Evolutionary conservation across 495 filamentous ascomycete species (phyloP), one percentile per base, ranked within the genome.

Genomic region (Aspergillus olivimuriae): DNA sequence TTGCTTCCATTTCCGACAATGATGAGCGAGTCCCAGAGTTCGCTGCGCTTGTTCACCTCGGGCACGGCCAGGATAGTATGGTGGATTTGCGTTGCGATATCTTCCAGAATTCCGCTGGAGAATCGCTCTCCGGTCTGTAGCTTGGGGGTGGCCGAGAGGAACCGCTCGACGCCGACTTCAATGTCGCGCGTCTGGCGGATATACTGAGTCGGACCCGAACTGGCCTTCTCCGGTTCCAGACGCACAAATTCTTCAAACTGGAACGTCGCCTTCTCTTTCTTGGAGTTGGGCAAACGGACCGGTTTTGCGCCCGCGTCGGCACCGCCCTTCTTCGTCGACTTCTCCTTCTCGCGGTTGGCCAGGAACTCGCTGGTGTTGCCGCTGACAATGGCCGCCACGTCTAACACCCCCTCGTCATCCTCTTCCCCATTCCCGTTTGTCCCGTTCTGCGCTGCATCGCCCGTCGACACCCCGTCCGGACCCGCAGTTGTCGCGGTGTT

Each of bases 371-470:
- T 83, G 32, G 90, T 91, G 66, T 96, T 87, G 26, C 92, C 94
- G 46, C 84, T 89, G 16, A 98, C 89, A 51, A 98, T 94, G 46
- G 82, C 91, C 16, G 92, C 92, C 22, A 98, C 89, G 57, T 98
- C 89, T 11, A 97, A 69, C 3, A 92, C 86, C 2, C 92, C 92
- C 41, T 98, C 92, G 4, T 81, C 83, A 3, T 78, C 71, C n/a
- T 67, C 63, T 12, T 65, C 72, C 1, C 73, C 78, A 24, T 74
- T 68, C 6, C 60, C 56, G 24, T 62, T 66, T 2, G 77, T 74
- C 2, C 74, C 78, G 46, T 72, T 60, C 5, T 76, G 69, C 41
- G 56, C 58, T 28, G 60, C 56, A 2, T 55, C 51, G 11, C 60
- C 59, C 10, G 61, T 57, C 5, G 43, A 49, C 31, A 61, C 69